These are phyloP conservation scores for Debaryomyces tyrocola DNA, from an alignment of 805 yeast species.

Conservation along the genomic window DNA sequence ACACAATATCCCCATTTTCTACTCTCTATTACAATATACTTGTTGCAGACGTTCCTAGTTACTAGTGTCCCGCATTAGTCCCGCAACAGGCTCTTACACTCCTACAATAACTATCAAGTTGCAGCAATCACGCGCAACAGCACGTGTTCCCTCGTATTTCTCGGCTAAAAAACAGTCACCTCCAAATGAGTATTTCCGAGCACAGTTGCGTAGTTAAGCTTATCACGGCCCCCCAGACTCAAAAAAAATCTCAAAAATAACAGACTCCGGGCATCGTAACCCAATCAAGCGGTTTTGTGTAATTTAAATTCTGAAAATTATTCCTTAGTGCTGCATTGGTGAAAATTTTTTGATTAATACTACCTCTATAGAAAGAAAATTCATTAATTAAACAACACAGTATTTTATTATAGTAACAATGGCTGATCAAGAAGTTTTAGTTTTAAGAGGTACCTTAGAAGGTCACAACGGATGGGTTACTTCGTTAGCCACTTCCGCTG, in stretches of 20 bases:
- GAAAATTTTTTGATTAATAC: constrained; percentile 6
- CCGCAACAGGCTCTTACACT: no score
- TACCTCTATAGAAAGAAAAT: not conserved
- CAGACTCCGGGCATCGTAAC: not conserved
- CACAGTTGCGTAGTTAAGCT: constrained; percentile 25
- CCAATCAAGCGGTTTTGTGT: constrained; percentile 1
- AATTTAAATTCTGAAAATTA: not conserved
- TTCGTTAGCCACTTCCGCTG: constrained; percentile 95
- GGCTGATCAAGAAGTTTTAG: constrained; percentile 94
- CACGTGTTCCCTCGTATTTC: constrained; percentile 1
- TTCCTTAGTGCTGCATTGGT: not conserved
- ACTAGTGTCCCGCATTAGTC: no score
- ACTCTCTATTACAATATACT: no score
- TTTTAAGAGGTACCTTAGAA: constrained; percentile 99
- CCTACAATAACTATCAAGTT: no score
- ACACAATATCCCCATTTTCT: no score
- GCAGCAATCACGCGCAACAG: not conserved
- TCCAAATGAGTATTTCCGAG: constrained; percentile 36
- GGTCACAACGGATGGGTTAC: constrained; percentile 91
- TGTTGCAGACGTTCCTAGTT: no score
- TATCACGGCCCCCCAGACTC: constrained; percentile 13
- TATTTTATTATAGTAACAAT: constrained; percentile 30
- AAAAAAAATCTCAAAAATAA: not conserved
- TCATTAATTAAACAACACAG: not conserved
- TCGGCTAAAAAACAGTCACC: constrained; percentile 42